Evolutionary conservation across 208 protist species (phyloP).

Genomic region (Leishmania mexicana): DNA sequence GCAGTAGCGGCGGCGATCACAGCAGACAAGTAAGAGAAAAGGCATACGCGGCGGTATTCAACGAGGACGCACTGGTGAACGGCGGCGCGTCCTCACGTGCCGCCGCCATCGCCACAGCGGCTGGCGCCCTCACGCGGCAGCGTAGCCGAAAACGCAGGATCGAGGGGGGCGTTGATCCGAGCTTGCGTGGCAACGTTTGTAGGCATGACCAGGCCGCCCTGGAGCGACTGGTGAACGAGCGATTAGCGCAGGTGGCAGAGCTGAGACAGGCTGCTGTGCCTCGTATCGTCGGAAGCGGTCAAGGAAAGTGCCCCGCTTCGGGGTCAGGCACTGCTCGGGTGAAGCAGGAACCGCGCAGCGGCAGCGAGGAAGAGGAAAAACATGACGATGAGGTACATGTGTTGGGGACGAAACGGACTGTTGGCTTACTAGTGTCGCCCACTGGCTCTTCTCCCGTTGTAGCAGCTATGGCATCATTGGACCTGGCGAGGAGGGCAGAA

Average conservation of each 20-base stretch:
- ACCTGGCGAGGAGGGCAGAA: neutral
- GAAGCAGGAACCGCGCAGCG: slow-evolving; percentile 8
- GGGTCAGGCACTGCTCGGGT: neutral
- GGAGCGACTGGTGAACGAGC: slow-evolving; percentile 8
- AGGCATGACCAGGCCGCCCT: slow-evolving; percentile 31
- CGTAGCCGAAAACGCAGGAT: slow-evolving; percentile 20
- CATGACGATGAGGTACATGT: neutral
- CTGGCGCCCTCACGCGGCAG: slow-evolving; percentile 1
- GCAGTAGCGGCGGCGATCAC: neutral
- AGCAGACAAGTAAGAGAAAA: neutral
- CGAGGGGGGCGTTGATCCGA: slow-evolving; percentile 30
- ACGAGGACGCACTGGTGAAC: neutral
- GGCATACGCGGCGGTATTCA: neutral
- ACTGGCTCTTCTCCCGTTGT: neutral
- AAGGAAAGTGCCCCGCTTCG: neutral
- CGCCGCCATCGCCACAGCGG: slow-evolving; percentile 7
- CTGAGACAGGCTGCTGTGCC: neutral
- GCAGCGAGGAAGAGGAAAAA: slow-evolving; percentile 2
- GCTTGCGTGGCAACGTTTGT: slow-evolving; percentile 6
- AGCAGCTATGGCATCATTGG: neutral
- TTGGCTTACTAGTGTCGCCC: neutral
- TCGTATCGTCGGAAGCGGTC: neutral
- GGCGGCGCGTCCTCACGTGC: neutral
- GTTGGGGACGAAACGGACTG: too few relatives aligned
- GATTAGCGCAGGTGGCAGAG: slow-evolving; percentile 5